Conservation (phyloP, 306 rosid genomes). For the Cicer cuneatum region DNA sequence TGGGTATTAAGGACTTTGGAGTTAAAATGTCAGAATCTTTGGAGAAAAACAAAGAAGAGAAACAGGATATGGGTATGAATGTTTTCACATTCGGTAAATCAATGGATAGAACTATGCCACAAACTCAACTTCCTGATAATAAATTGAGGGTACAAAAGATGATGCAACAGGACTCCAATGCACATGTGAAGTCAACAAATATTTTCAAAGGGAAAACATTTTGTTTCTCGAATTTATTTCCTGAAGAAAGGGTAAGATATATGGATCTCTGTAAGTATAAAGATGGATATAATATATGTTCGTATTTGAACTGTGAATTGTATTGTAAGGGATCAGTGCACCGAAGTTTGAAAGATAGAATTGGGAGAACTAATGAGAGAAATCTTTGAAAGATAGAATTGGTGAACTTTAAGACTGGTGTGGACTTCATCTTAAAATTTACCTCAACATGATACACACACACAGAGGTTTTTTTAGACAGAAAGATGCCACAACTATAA, state of each 20-base stretch:
- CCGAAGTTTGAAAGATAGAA: constrained; percentile 29
- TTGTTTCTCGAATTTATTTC: constrained; percentile 76
- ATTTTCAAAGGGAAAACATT: constrained; percentile 70
- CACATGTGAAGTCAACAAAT: constrained; percentile 57
- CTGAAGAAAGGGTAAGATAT: constrained; percentile 77
- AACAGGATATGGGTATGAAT: constrained; percentile 46
- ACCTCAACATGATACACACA: background rate
- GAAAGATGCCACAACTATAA: constrained; percentile 3
- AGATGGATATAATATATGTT: constrained; percentile 20
- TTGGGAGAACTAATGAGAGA: background rate
- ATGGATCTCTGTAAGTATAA: constrained; percentile 24
- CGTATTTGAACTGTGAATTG: constrained; percentile 33
- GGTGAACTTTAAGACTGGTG: constrained; percentile 28
- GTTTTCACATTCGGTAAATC: constrained; percentile 51
- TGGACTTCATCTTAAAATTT: background rate
- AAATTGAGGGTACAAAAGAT: constrained; percentile 48
- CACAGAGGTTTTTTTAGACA: background rate
- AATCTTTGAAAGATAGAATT: constrained; percentile 1
- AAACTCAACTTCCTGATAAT: constrained; percentile 55
- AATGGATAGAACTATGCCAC: constrained; percentile 45
- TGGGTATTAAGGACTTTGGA: constrained; percentile 44
- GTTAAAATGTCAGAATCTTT: constrained; percentile 52
- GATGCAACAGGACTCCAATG: constrained; percentile 49
- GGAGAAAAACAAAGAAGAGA: constrained; percentile 57
- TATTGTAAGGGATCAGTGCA: background rate